These are phyloP conservation scores for Exophiala sideris DNA, from an alignment of 2,329 filamentous ascomycete genomes.

Conservation along the genomic window DNA sequence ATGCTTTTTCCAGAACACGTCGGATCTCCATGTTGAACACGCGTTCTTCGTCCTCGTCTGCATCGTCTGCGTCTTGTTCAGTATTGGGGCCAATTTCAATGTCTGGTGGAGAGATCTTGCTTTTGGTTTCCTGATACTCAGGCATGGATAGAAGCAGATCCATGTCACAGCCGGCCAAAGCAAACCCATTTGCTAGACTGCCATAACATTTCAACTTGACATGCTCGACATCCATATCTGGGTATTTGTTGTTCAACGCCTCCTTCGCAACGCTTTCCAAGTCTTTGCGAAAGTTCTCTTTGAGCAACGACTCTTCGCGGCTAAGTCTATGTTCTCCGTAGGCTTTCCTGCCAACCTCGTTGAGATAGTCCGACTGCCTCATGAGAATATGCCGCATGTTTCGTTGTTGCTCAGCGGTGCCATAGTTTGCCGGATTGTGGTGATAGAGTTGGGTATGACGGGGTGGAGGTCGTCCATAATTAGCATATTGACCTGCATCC, in stretches of 20 bases:
- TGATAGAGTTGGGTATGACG: slow-evolving; percentile 15
- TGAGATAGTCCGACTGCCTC: slow-evolving; percentile 28
- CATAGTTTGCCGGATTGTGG: slow-evolving; percentile 11
- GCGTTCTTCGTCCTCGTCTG: slow-evolving; percentile 2
- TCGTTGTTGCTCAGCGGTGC: slow-evolving; percentile 18
- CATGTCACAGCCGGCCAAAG: slow-evolving; percentile 84
- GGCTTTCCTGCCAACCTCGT: slow-evolving; percentile 11
- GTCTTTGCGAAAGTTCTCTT: slow-evolving; percentile 64
- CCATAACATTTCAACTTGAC: slow-evolving; percentile 77
- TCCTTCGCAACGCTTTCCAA: slow-evolving; percentile 65
- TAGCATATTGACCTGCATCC: neutral
- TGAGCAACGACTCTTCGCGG: slow-evolving; percentile 59
- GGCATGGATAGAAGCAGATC: slow-evolving; percentile 75
- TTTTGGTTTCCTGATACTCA: slow-evolving; percentile 27
- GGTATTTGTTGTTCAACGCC: slow-evolving; percentile 38
- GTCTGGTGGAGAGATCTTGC: neutral
- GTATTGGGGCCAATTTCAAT: too few relatives aligned
- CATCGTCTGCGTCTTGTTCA: neutral
- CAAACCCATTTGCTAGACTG: slow-evolving; percentile 80
- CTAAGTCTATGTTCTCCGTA: slow-evolving; percentile 17
- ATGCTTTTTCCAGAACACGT: slow-evolving; percentile 68
- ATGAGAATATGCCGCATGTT: slow-evolving; percentile 16
- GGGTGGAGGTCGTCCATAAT: slow-evolving; percentile 13
- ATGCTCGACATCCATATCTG: slow-evolving; percentile 50
- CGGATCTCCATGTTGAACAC: slow-evolving; percentile 42